These are phyloP conservation scores for Geotrichum bryndzae DNA, from an alignment of 1,139 yeast species.

Conservation along the genomic window DNA sequence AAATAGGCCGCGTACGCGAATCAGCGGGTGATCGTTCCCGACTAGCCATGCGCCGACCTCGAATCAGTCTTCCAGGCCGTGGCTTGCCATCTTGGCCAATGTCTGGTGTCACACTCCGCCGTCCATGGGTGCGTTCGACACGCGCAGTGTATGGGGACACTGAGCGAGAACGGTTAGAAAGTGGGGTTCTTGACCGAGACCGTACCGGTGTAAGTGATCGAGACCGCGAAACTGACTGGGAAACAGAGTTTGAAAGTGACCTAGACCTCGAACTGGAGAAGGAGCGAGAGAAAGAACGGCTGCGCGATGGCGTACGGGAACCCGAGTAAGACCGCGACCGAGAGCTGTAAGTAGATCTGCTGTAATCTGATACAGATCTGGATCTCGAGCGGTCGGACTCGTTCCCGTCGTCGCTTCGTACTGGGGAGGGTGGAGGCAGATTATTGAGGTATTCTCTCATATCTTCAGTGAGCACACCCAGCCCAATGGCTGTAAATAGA, in stretches of 20 bases:
- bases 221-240: slow-evolving; percentile 19
- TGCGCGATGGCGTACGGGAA: not conserved
- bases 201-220: slow-evolving; percentile 19
- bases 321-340: slow-evolving; percentile 9
- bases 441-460: slow-evolving; percentile 58
- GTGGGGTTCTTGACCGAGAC: slow-evolving; percentile 13
- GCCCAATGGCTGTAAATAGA: slow-evolving; percentile 86
- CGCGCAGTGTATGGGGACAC: not conserved
- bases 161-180: slow-evolving; percentile 3
- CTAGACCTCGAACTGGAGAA: slow-evolving; percentile 19
- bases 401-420: slow-evolving; percentile 17
- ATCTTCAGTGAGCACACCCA: slow-evolving; percentile 75
- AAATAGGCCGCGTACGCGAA: not conserved
- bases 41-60: slow-evolving; percentile 5
- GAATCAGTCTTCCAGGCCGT: slow-evolving; percentile 10
- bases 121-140: not conserved
- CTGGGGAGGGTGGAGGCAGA: slow-evolving; percentile 31
- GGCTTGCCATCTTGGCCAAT: not conserved
- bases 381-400: slow-evolving; percentile 20
- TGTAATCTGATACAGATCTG: not conserved
- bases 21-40: not conserved
- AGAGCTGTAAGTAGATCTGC: slow-evolving; percentile 5
- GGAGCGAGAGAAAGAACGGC: slow-evolving; percentile 5
- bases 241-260: slow-evolving; percentile 14
- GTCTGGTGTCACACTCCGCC: not conserved